phyloP scores from a whole-genome alignment of 345 rosid species.

The Salix dunnii region DNA sequence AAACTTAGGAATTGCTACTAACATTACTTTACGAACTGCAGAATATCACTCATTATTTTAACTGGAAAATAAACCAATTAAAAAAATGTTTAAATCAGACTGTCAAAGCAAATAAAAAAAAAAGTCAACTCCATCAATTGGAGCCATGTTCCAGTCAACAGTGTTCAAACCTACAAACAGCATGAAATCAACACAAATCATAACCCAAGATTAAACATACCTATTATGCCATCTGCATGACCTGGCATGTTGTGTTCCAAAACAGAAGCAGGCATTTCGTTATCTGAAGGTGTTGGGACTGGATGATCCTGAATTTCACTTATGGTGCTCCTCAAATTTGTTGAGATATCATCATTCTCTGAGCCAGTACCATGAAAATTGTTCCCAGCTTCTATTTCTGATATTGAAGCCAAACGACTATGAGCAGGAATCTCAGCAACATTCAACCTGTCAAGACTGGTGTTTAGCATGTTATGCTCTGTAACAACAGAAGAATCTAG shows the following conservation, averaged over 20 bases:
- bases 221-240: slow-evolving; percentile 35
- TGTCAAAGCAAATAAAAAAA: background rate
- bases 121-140: background rate
- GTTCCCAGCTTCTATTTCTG: slow-evolving; percentile 62
- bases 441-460: slow-evolving; percentile 29
- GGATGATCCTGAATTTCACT: slow-evolving; percentile 44
- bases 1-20: background rate
- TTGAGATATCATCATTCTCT: slow-evolving; percentile 36
- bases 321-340: slow-evolving; percentile 31
- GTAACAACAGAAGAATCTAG: slow-evolving; percentile 32
- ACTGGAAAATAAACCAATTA: background rate
- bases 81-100: background rate
- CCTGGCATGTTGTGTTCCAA: slow-evolving; percentile 40
- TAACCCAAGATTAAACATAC: slow-evolving; percentile 2
- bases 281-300: slow-evolving; percentile 25
- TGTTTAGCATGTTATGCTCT: slow-evolving; percentile 21
- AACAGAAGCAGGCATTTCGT: slow-evolving; percentile 32
- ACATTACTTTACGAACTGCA: background rate
- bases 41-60: background rate
- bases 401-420: slow-evolving; percentile 42
- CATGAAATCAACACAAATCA: background rate
- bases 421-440: slow-evolving; percentile 36
- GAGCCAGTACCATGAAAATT: slow-evolving; percentile 32
- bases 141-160: background rate
- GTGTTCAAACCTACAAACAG: background rate